Evolutionary conservation across 2,329 filamentous ascomycete genomes (phyloP).

Genomic region (Trichophyton simii): DNA sequence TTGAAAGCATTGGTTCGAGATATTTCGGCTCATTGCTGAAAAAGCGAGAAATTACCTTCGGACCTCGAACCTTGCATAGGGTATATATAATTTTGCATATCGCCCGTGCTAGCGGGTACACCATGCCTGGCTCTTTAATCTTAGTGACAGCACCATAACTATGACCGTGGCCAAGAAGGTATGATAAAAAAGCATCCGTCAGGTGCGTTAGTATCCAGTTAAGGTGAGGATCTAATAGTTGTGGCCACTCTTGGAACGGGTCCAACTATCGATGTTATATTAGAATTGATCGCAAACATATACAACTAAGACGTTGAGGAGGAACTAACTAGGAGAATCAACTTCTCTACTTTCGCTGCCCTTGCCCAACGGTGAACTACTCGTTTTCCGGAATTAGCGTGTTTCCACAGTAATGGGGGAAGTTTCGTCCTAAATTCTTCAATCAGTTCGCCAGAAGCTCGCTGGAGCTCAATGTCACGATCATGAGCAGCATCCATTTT

Average conservation of each 20-base stretch:
- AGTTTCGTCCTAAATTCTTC: constrained; percentile 31
- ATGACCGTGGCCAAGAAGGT: constrained; percentile 37
- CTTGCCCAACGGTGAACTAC: constrained; percentile 29
- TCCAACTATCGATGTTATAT: constrained; percentile 45
- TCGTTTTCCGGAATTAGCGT: constrained; percentile 15
- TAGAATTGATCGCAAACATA: constrained; percentile 1
- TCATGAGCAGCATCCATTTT: constrained; percentile 35
- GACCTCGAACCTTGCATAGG: constrained; percentile 85
- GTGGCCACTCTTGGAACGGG: constrained; percentile 87
- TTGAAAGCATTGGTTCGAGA: constrained; percentile 64
- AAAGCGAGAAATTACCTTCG: constrained; percentile 85
- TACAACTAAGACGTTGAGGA: constrained; percentile 3
- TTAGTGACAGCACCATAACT: constrained; percentile 26
- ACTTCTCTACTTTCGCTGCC: constrained; percentile 26
- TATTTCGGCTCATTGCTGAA: constrained; percentile 80
- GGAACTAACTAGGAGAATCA: constrained; percentile 28
- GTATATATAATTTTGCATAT: constrained; percentile 73
- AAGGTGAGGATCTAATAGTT: constrained; percentile 77
- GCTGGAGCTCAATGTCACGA: constrained; percentile 36
- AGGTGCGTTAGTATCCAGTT: constrained; percentile 61
- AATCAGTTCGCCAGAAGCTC: constrained; percentile 34
- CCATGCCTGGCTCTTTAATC: constrained; percentile 17
- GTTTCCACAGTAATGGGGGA: constrained; percentile 32
- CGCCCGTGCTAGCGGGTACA: constrained; percentile 49
- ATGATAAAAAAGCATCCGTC: constrained; percentile 61